Conservation (phyloP, 2,329 filamentous ascomycete species). For the Pseudogymnoascus destructans region DNA sequence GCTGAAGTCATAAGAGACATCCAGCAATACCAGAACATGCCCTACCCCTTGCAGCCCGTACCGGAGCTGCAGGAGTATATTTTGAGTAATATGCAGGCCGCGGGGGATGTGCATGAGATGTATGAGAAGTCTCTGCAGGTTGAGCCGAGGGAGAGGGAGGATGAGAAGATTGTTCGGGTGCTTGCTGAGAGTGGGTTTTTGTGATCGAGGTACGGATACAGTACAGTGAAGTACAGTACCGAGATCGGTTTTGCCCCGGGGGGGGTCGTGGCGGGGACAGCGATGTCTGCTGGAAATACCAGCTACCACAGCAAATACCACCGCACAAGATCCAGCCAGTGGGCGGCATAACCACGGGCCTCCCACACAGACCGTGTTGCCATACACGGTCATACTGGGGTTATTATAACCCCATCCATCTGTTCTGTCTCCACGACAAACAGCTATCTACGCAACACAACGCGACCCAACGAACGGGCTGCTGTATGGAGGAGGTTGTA, state of each 20-base stretch:
- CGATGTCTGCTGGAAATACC: neutral
- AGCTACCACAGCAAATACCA: neutral
- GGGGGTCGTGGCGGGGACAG: neutral
- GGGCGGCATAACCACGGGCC: neutral
- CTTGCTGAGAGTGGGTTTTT: constrained; percentile 10
- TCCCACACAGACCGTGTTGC: neutral
- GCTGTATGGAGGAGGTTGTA: too few relatives aligned
- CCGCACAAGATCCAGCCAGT: neutral
- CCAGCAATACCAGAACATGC: constrained; percentile 95
- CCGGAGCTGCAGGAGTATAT: constrained; percentile 94
- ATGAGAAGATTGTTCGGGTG: constrained; percentile 97
- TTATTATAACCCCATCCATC: neutral
- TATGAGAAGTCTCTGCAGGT: constrained; percentile 92
- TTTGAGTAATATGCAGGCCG: constrained; percentile 86
- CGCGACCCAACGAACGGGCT: neutral
- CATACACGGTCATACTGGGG: neutral
- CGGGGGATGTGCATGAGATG: constrained; percentile 97
- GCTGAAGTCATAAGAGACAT: constrained; percentile 97
- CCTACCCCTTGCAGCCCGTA: constrained; percentile 83
- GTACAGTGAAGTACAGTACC: constrained; percentile 17
- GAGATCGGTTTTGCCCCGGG: neutral
- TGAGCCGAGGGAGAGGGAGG: constrained; percentile 89
- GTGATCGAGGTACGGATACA: too few relatives aligned
- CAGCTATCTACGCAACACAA: neutral
- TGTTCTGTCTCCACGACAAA: neutral